These are phyloP conservation scores for Zoysia japonica DNA, from an alignment of 176 grass and related monocot genomes.

Conservation along the genomic window DNA sequence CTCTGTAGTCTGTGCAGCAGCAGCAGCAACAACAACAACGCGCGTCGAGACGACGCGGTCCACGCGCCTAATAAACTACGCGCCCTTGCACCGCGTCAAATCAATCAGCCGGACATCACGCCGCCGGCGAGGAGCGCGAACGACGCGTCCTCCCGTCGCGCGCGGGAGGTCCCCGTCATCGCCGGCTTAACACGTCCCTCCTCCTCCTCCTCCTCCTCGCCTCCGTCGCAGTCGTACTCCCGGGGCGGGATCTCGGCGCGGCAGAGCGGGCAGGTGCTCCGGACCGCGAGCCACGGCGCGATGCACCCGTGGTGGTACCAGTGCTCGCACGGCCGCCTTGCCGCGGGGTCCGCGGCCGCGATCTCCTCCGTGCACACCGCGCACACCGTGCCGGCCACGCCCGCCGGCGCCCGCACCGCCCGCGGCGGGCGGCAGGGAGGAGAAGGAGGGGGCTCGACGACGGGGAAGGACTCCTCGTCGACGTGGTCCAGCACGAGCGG, in stretches of 20 bases:
- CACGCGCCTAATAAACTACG: background rate
- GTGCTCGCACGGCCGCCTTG: slow-evolving; percentile 48
- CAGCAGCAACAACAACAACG: background rate
- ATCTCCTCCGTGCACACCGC: background rate
- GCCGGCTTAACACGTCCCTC: background rate
- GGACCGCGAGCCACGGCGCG: slow-evolving; percentile 51
- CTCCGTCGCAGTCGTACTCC: background rate
- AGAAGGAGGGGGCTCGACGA: background rate
- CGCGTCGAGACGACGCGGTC: background rate
- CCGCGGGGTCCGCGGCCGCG: slow-evolving; percentile 29
- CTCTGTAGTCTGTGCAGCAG: background rate
- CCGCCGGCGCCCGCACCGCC: background rate
- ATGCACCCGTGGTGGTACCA: slow-evolving; percentile 55
- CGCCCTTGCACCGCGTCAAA: too few species aligned
- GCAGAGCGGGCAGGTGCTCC: slow-evolving; percentile 52
- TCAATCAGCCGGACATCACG: slow-evolving; percentile 33
- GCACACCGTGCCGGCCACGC: too few species aligned
- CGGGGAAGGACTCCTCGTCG: slow-evolving; percentile 57
- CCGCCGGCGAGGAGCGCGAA: slow-evolving; percentile 26
- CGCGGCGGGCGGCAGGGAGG: background rate
- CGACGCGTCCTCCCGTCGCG: slow-evolving; percentile 12
- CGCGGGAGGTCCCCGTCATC: background rate
- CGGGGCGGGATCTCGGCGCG: slow-evolving; percentile 48
- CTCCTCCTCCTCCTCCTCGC: background rate
- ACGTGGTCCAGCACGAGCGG: slow-evolving; percentile 44